Percentiles rank a stretch among this genome's conserved stretches.
Conservation (phyloP, 2,329 filamentous ascomycete genomes). For the Rosellinia necatrix region DNA sequence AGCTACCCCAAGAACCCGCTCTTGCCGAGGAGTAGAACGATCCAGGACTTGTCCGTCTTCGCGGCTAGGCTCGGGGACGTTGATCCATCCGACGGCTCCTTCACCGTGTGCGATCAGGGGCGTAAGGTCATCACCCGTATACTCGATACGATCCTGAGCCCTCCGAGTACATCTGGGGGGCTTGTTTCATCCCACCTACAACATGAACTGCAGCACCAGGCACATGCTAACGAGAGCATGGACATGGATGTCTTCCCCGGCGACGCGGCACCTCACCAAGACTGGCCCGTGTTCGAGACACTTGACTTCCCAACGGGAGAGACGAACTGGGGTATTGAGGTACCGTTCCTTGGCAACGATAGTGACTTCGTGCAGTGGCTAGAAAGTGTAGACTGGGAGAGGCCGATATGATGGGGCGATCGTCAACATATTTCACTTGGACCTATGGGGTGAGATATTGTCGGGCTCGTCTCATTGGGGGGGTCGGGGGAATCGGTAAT, state of each 20-base stretch:
- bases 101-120: conserved; percentile 42
- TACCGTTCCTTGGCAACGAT: conserved; percentile 39
- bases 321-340: conserved; percentile 36
- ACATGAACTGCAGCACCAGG: conserved; percentile 22
- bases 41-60: conserved; percentile 44
- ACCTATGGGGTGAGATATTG: not conserved
- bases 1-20: conserved; percentile 42
- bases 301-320: conserved; percentile 34
- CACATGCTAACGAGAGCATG: conserved; percentile 21
- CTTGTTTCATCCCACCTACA: conserved; percentile 17
- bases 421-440: not conserved
- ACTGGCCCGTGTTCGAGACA: conserved; percentile 29
- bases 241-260: conserved; percentile 22
- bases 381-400: conserved; percentile 42
- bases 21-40: conserved; percentile 43
- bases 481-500: not conserved
- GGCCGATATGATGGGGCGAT: conserved; percentile 20
- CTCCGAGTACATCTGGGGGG: conserved; percentile 28
- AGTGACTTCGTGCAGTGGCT: conserved; percentile 44
- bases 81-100: conserved; percentile 39
- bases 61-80: conserved; percentile 41
- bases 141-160: conserved; percentile 43
- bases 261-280: conserved; percentile 26
- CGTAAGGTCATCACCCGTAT: conserved; percentile 43
- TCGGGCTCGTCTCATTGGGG: not conserved